Evolutionary conservation across 2,329 filamentous ascomycete genomes (phyloP), one percentile per base, ranked within the genome.

Genomic region (Paraphaeosphaeria sporulosa): DNA sequence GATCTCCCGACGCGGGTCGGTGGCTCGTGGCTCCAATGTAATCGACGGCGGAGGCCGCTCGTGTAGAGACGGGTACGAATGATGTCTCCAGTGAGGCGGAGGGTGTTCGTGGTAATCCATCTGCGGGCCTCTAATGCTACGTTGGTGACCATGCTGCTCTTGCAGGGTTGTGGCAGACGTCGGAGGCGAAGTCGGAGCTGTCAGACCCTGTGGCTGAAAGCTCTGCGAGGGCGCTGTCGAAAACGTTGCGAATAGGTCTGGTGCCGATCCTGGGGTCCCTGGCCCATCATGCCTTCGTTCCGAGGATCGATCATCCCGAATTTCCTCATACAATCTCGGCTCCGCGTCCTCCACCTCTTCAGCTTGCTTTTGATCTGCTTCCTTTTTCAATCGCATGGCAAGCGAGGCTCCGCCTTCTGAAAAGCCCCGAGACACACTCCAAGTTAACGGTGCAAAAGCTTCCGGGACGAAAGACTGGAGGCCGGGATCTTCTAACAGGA

Each of bases 401-500:
- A 46, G 50, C 21, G 42, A 21, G 42, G 43, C 32, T 36, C 44
- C 43, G 25, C 59, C 55, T 47, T 51, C 36, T 36, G 61, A 32
- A 9, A 64, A 55, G 12, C 51, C 44, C 40, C 64, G 66, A 21
- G 62, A 66, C 64, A 68, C 58, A 13, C 59, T 61, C 71, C 76
- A 79, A 15, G 57, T 65, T 25, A 76, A 69, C 23, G 76, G 77
- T 30, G 69, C 62, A 55, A 77, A 78, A 10, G 60, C 62, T 60
- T 78, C 75, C 4, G 67, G 64, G 19, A 68, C 62, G 57, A 76
- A 73, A 23, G 69, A 68, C 52, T 83, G 81, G 34, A 82, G 66
- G 8, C 80, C 80, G 15, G 76, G 70, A 58, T 83, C 81, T 64
- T 84, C 82, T 30, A 83, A 75, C 0, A 83, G 71, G 42, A 81